phyloP scores from a whole-genome alignment of 2,329 filamentous ascomycete genomes.

The Aureobasidium sp. region DNA sequence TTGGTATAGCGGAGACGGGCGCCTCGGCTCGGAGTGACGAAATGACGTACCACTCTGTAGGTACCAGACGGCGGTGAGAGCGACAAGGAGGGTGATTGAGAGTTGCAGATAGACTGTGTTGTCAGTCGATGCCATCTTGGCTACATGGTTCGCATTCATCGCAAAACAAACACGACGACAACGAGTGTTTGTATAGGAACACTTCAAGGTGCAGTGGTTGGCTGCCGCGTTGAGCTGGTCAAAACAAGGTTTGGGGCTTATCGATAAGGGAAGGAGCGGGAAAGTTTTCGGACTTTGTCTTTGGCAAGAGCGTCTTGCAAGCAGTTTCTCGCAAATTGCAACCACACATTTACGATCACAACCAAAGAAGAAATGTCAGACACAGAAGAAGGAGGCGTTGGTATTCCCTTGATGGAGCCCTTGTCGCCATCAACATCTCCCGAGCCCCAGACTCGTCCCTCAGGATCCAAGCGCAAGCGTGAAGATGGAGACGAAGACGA shows the following conservation, averaged over 20 bases:
- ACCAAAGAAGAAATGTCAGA: slow-evolving; percentile 34
- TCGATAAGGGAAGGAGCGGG: not conserved
- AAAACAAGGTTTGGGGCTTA: not conserved
- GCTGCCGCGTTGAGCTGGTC: not conserved
- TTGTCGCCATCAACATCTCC: slow-evolving; percentile 29
- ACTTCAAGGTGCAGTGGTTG: not conserved
- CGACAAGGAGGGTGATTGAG: not conserved
- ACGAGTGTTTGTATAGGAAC: not conserved
- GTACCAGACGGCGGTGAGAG: not conserved
- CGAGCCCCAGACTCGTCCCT: slow-evolving; percentile 21
- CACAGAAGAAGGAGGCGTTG: slow-evolving; percentile 34
- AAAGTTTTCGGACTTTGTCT: slow-evolving; percentile 5
- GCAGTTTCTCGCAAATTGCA: not conserved
- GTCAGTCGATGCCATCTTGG: not conserved
- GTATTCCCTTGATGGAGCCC: slow-evolving; percentile 39
- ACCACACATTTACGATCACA: not conserved
- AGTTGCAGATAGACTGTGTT: not conserved
- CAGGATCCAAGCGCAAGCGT: slow-evolving; percentile 38
- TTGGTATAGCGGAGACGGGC: not conserved
- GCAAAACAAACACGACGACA: not conserved
- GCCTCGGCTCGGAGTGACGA: not conserved
- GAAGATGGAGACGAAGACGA: slow-evolving; percentile 27
- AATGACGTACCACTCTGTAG: not conserved
- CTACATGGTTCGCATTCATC: not conserved
- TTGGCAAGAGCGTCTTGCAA: not conserved